Percentiles rank a stretch among this genome's conserved stretches.
Evolutionary conservation across 2,329 filamentous ascomycete species (phyloP).

Genomic region (Aspergillus floridensis): DNA sequence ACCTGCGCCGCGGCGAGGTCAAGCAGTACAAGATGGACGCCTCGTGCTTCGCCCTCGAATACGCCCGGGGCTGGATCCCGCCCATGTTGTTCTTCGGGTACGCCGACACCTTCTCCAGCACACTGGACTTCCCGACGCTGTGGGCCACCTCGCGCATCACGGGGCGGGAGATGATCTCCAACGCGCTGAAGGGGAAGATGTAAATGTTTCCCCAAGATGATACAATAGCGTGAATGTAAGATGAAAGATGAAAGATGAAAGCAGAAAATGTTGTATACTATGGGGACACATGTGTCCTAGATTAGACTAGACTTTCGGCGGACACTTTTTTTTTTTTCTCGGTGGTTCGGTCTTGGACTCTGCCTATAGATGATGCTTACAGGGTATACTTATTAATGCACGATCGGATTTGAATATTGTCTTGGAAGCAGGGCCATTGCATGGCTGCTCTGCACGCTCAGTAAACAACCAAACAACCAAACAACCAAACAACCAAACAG

Average conservation of each 20-base stretch:
- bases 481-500: neutral
- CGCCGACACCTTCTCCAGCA: constrained; percentile 75
- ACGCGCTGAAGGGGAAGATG: constrained; percentile 69
- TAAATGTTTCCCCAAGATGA: constrained; percentile 37
- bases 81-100: constrained; percentile 90
- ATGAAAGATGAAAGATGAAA: neutral
- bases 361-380: no score
- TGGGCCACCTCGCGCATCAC: constrained; percentile 76
- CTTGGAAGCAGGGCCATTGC: no score
- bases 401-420: neutral
- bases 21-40: constrained; percentile 62
- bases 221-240: no score
- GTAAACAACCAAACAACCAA: neutral
- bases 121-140: constrained; percentile 79
- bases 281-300: no score
- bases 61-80: constrained; percentile 73
- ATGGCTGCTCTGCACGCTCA: no score
- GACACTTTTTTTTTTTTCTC: no score
- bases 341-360: no score
- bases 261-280: neutral
- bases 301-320: no score
- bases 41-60: constrained; percentile 41
- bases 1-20: constrained; percentile 62
- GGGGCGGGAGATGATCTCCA: constrained; percentile 70
- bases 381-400: neutral